Base-by-base conservation (phyloP, 169 alveolate genomes). In the Cryptosporidium xiaoi region DNA sequence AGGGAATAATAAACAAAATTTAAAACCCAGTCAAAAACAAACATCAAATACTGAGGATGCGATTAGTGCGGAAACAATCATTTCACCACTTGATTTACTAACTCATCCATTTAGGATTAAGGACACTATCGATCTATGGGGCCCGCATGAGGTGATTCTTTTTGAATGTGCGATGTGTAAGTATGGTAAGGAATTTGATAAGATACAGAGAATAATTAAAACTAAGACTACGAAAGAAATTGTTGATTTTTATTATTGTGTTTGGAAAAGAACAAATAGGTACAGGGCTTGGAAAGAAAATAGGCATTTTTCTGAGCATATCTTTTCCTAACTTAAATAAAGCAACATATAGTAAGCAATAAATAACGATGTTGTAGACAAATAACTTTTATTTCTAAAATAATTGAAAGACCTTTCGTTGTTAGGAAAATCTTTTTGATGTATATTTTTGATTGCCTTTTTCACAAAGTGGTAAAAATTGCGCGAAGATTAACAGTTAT, bases 191-290 rank as follows among this genome's bases (percentile, higher is more conserved):
- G 96, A 93, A 67, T 93, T 93, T 83, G 85, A 91, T 85, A 91
- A 90, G 48, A 83, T 93, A 12, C 96, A 93, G 58, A 82, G 93
- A 18, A 60, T 91, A 51, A 93, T 93, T 1, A 92, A 92, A 50
- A 93, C 93, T 27, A 93, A 93, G 53, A 84, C 95, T 0, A 92
- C 92, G 7, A 85, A 92, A 64, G 96, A 93, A 64, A 92, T 93
- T 33, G 95, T 93, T 29, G 96, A 93, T 64, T 92, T 93, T 89
- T 93, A 93, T 58, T 93, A 93, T 83, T 62, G 65, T 60, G 67
- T 93, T 51, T 93, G 96, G 96, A 93, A 93, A 64, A 93, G 94
- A 66, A 93, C 95, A 29, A 92, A 82, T 91, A 60, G 96, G 16
- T 93, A 93, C 64, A 71, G 71, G 16, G 91, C 94, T 53, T 93